Evolutionary conservation across 2,329 filamentous ascomycete genomes (phyloP).

Genomic region (Fusarium pseudograminearum): DNA sequence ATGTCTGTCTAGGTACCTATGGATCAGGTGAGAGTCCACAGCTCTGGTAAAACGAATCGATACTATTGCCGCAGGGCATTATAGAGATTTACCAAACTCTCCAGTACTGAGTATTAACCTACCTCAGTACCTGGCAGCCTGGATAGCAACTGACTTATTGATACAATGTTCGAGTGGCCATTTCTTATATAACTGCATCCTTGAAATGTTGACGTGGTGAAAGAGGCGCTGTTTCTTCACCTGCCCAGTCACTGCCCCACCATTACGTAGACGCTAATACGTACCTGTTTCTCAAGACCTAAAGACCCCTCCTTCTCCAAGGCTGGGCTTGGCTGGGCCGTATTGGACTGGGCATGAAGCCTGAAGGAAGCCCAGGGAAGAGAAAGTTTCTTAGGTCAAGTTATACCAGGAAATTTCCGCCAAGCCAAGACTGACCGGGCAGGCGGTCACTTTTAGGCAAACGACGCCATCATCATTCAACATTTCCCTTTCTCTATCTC

Average conservation of each 20-base stretch:
- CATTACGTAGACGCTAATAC: conserved; percentile 51
- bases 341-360: conserved; percentile 8
- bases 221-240: conserved; percentile 55
- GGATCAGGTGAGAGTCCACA: no score
- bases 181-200: not conserved
- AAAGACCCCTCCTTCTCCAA: conserved; percentile 28
- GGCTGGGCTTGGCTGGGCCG: conserved; percentile 1
- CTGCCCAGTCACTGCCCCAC: conserved; percentile 54
- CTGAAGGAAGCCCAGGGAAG: conserved; percentile 13
- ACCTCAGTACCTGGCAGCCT: not conserved
- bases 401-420: conserved; percentile 37
- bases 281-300: not conserved
- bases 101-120: no score
- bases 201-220: conserved; percentile 1
- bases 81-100: not conserved
- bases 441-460: conserved; percentile 40
- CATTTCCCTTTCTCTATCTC: conserved; percentile 28
- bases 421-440: conserved; percentile 20
- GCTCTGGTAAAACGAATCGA: no score
- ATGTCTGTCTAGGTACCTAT: not conserved
- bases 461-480: conserved; percentile 44
- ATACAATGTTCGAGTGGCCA: not conserved
- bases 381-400: conserved; percentile 24
- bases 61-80: rapidly evolving
- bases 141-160: not conserved